These are phyloP conservation scores for Trebouxia sp. DNA, from an alignment of 139 green algal genomes.

Conservation along the genomic window DNA sequence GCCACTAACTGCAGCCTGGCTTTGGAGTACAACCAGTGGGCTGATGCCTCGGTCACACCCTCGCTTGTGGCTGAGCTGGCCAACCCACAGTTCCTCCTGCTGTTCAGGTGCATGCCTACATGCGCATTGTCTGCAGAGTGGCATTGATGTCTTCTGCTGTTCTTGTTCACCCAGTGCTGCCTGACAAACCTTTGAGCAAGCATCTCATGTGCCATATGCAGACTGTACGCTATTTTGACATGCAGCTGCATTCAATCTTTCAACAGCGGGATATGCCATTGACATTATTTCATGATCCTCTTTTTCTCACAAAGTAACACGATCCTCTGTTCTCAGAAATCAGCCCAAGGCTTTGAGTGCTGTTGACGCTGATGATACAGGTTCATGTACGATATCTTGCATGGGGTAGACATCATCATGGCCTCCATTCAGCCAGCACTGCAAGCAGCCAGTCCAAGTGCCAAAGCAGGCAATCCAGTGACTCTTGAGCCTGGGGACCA, in stretches of 20 bases:
- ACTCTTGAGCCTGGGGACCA: background rate
- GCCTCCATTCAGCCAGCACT: background rate
- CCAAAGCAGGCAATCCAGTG: background rate
- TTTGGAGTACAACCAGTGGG: slow-evolving; percentile 29
- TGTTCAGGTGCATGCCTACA: slow-evolving; percentile 39
- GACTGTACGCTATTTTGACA: no score
- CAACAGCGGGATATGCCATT: no score
- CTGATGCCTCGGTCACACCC: background rate
- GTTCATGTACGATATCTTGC: slow-evolving; percentile 52
- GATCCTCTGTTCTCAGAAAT: no score
- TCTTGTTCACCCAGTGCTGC: no score
- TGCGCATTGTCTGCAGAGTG: background rate
- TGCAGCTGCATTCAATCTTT: no score
- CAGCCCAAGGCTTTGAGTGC: no score
- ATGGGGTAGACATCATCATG: slow-evolving; percentile 47
- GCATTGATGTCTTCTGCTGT: no score
- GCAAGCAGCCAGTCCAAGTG: background rate
- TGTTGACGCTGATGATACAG: slow-evolving; percentile 26
- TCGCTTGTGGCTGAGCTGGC: slow-evolving; percentile 45
- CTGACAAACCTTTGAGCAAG: no score
- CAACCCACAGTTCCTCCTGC: slow-evolving; percentile 52
- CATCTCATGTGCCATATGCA: no score
- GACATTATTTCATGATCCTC: no score
- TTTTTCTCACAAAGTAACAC: no score
- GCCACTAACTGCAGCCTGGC: slow-evolving; percentile 20